phyloP scores from a whole-genome alignment of 768 basidiomycete species.

The Mycena epipterygia region DNA sequence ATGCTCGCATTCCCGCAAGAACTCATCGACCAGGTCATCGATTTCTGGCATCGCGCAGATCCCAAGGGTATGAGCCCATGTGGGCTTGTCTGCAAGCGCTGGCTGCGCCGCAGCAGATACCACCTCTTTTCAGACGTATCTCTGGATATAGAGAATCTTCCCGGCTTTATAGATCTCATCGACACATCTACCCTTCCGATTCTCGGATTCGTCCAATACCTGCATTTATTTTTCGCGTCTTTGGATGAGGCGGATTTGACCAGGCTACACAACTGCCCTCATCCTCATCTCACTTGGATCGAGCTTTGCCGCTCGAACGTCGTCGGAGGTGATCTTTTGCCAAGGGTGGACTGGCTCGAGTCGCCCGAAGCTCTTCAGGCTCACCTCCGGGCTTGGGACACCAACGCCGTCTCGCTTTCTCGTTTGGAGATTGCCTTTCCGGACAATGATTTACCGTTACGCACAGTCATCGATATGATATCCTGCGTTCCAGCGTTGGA shows the following conservation, averaged over 20 bases:
- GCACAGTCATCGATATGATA: background rate
- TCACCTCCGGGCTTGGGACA: background rate
- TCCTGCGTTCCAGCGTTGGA: background rate
- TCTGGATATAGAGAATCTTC: background rate
- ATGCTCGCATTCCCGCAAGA: background rate
- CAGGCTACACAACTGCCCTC: background rate
- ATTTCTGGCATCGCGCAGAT: background rate
- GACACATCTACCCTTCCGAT: background rate
- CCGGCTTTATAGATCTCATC: background rate
- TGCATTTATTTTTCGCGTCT: background rate
- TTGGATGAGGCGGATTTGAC: background rate
- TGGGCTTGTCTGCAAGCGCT: constrained; percentile 13
- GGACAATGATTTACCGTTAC: background rate
- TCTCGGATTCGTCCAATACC: background rate
- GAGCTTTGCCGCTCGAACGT: background rate
- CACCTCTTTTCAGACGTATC: background rate
- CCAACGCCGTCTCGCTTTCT: background rate
- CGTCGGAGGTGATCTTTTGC: too few species aligned
- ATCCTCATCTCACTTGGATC: background rate
- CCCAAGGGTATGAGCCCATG: background rate
- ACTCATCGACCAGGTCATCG: background rate
- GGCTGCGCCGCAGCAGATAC: constrained; percentile 4
- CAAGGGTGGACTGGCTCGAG: background rate
- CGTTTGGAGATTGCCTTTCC: background rate
- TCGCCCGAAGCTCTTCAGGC: background rate